Base-by-base conservation (phyloP, 2,329 filamentous ascomycete species). In the Juglanconis sp. region DNA sequence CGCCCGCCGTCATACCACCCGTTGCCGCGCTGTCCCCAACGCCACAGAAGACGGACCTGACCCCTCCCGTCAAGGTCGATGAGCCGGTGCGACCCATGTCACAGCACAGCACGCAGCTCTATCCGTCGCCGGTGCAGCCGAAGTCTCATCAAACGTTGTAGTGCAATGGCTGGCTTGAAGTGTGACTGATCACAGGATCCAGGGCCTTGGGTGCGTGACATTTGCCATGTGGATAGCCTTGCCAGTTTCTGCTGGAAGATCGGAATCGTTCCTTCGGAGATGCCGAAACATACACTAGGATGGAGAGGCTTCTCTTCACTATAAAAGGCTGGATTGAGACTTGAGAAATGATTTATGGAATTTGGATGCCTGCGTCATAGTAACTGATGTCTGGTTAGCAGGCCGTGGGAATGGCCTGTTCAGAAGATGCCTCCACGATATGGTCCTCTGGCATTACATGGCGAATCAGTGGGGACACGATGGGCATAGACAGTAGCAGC, bases 21-120 rank as follows among this genome's bases (percentile, higher is more conserved):
- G 71, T 80, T 2, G 79, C 83, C 46, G 76, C 82, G 1, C 69
- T 89, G 52, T 81, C 84, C 9, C 87, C 87, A 0, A 84, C 80
- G 47, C 80, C 82, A 2, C 79, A 78, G 13, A 77, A 81, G 59
- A 81, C 83, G 64, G 85, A 86, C 60, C 69, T 86, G 54, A 85
- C 82, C 15, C 85, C 87, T 31, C 87, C 85, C 2, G 77, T 84
- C 65, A 87, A 89, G 74, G 76, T 78, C 46, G 65, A 72, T 4
- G 76, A 78, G 58, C 61, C 54, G 46, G 46, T 36, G 42, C 54
- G 61, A 24, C 61, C 61, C 4, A 47, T 57, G 30, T 57, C 58
- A 24, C 61, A 54, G 34, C 46, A 55, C 42, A 53, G 35, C 58
- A 31, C 44, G 38, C 46, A 57, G 34, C 38, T 55, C 15, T 35